Conservation (phyloP, 1,139 yeast genomes). For the Taphrina sp. region DNA sequence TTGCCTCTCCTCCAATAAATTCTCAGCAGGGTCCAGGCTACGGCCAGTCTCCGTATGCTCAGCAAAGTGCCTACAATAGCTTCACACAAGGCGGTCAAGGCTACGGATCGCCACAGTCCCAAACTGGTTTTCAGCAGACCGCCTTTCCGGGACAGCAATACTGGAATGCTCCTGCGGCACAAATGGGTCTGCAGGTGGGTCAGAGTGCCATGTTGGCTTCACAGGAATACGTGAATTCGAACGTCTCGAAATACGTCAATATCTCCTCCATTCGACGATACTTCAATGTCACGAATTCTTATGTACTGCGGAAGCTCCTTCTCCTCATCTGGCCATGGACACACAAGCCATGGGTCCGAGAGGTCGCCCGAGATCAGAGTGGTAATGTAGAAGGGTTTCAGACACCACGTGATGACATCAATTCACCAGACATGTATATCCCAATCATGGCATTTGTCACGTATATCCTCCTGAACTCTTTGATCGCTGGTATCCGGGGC, state of each 20-base stretch:
- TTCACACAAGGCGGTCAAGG: conserved; percentile 13
- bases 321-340: conserved; percentile 83
- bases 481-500: conserved; percentile 82
- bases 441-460: conserved; percentile 93
- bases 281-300: conserved; percentile 86
- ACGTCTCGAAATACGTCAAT: conserved; percentile 49
- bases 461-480: conserved; percentile 79
- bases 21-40: conserved; percentile 34
- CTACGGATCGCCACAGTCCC: conserved; percentile 8
- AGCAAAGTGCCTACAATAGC: conserved; percentile 35
- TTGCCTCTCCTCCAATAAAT: conserved; percentile 43
- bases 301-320: conserved; percentile 70
- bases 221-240: conserved; percentile 72
- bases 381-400: conserved; percentile 55
- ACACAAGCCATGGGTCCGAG: conserved; percentile 67
- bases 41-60: conserved; percentile 33
- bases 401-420: conserved; percentile 76
- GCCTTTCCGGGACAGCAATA: conserved; percentile 44
- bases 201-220: conserved; percentile 70
- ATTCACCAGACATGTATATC: conserved; percentile 94
- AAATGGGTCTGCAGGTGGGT: conserved; percentile 86
- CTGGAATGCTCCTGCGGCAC: conserved; percentile 75
- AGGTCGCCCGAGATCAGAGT: conserved; percentile 35
- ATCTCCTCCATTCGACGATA: conserved; percentile 64
- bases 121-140: conserved; percentile 32